Conservation (phyloP, 768 basidiomycete species). For the Tulasnella sp. region DNA sequence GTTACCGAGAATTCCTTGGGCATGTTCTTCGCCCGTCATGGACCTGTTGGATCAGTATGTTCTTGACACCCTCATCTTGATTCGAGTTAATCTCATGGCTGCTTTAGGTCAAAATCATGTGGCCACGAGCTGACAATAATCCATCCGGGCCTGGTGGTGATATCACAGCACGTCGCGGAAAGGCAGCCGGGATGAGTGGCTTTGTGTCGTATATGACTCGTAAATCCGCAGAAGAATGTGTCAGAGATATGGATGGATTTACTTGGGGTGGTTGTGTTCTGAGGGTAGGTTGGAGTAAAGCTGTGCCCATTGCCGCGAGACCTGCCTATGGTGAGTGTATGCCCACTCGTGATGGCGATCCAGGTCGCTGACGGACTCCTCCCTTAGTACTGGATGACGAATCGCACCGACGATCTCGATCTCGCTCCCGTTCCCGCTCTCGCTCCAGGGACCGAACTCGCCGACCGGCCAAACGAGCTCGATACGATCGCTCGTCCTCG, state of each 20-base stretch:
- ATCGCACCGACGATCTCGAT: slow-evolving; percentile 38
- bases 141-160: slow-evolving; percentile 65
- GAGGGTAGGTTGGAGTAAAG: slow-evolving; percentile 95
- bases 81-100: neutral
- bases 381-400: slow-evolving; percentile 15
- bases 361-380: neutral
- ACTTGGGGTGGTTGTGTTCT: slow-evolving; percentile 91
- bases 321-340: slow-evolving; percentile 57
- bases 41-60: slow-evolving; percentile 86
- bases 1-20: slow-evolving; percentile 85
- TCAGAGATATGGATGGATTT: slow-evolving; percentile 85
- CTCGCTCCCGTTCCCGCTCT: slow-evolving; percentile 43
- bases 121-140: slow-evolving; percentile 78
- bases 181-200: slow-evolving; percentile 79
- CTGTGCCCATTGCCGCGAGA: slow-evolving; percentile 78
- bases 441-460: slow-evolving; percentile 22
- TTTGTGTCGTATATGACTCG: slow-evolving; percentile 97
- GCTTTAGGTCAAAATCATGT: slow-evolving; percentile 92
- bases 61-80: slow-evolving; percentile 8
- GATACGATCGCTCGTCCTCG: slow-evolving; percentile 11
- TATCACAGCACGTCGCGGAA: slow-evolving; percentile 68
- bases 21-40: slow-evolving; percentile 83
- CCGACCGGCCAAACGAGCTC: slow-evolving; percentile 22
- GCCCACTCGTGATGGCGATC: neutral
- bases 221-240: slow-evolving; percentile 81